Evolutionary conservation across 2,329 filamentous ascomycete species (phyloP), one percentile per base, ranked within the genome.

Genomic region (Bipolaris zeicola): DNA sequence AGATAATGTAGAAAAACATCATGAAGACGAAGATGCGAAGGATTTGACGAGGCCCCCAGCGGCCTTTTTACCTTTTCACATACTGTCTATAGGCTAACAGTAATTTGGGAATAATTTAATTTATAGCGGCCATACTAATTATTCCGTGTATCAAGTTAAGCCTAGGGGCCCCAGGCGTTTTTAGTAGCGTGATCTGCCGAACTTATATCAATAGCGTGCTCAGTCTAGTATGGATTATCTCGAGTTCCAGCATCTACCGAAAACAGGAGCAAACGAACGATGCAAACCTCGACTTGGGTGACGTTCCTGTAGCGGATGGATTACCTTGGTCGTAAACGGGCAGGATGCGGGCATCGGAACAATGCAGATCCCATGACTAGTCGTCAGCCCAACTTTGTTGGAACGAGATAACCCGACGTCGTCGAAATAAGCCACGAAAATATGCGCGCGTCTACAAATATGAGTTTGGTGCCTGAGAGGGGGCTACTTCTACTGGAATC

Each of bases 311-410:
- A 4, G 28, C 56, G 57, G 63, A 31, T 28, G n/a, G 28, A 47
- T 58, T 42, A 51, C 6, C 26, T 34, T 24, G 22, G 43, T 46
- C 47, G 24, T 16, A 24, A 47, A 48, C 57, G 55, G 39, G 43
- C 42, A 42, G 47, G 42, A 31, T 47, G 33, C 63, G 70, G 70
- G 64, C 67, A 48, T 58, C 71, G 71, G 70, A 20, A 31, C 18
- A 73, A 64, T 61, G 63, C 50, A 47, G 62, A 71, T 69, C 66
- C 68, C 58, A 57, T 31, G 13, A 52, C 55, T 64, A 61, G 47
- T 58, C 58, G 54, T 22, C 46, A 46, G 16, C 41, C 50, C 47
- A 31, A 18, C 5, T 16, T 65, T 63, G 63, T 54, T 20, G 31
- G 16, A 33, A 20, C 31, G 20, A 61, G 59, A 65, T 72, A 31